Evolutionary conservation across 768 basidiomycete genomes (phyloP).

Genomic region (Amanita phalloides): DNA sequence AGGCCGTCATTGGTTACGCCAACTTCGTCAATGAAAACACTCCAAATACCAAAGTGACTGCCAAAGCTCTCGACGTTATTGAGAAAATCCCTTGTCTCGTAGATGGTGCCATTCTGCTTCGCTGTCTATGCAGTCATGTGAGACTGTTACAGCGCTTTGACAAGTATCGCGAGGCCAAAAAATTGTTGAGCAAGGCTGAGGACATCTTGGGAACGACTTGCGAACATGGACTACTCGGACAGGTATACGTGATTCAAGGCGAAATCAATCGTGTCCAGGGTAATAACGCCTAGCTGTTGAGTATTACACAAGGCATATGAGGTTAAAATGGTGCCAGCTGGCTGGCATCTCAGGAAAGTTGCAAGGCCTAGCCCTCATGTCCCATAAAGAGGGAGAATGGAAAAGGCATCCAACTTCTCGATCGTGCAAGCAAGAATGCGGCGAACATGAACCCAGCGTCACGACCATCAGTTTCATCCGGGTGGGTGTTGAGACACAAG

Average conservation of each 20-base stretch:
- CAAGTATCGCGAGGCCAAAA: neutral
- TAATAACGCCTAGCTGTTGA: neutral
- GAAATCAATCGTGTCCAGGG: neutral
- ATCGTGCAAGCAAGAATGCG: neutral
- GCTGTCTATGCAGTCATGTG: neutral
- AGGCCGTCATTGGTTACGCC: neutral
- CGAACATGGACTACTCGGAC: neutral
- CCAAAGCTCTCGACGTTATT: neutral
- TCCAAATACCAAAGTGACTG: neutral
- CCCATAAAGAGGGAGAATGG: neutral
- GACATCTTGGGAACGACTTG: neutral
- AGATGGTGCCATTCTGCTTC: neutral
- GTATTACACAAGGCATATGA: neutral
- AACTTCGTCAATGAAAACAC: neutral
- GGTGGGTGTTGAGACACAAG: neutral
- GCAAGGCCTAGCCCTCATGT: neutral
- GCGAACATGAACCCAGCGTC: neutral
- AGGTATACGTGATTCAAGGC: neutral
- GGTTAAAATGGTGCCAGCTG: neutral
- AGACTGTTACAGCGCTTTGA: neutral
- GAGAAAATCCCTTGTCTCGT: neutral
- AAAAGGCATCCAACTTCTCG: neutral
- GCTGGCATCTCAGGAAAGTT: neutral
- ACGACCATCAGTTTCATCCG: neutral
- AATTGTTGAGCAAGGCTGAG: neutral